phyloP scores from a whole-genome alignment of 2,329 filamentous ascomycete species.

The Helotiales sp. region DNA sequence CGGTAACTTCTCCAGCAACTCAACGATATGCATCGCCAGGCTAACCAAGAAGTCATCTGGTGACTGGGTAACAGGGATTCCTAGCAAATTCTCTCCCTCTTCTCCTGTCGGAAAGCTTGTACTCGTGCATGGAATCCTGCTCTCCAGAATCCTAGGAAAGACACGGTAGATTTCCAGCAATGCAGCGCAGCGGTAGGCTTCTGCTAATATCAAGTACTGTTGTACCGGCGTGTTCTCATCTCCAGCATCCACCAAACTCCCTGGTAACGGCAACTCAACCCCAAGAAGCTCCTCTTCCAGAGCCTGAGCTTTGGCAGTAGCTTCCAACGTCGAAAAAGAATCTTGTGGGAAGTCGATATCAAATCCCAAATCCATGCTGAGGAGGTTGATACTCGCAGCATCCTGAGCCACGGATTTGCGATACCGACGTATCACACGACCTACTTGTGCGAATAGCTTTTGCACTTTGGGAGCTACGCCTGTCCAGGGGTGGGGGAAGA shows the following conservation, averaged over 20 bases:
- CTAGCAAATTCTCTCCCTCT: slow-evolving; percentile 9
- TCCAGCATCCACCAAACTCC: slow-evolving; percentile 29
- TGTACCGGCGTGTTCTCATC: slow-evolving; percentile 33
- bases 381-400: slow-evolving; percentile 20
- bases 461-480: slow-evolving; percentile 31
- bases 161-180: slow-evolving; percentile 31
- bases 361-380: slow-evolving; percentile 27
- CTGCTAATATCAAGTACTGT: slow-evolving; percentile 33
- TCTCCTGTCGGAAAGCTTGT: slow-evolving; percentile 9
- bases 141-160: slow-evolving; percentile 26
- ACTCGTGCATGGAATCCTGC: slow-evolving; percentile 19
- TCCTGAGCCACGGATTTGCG: slow-evolving; percentile 24
- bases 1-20: slow-evolving; percentile 29
- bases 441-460: slow-evolving; percentile 30
- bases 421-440: slow-evolving; percentile 29
- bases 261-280: slow-evolving; percentile 23
- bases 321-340: slow-evolving; percentile 19
- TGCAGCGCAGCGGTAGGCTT: slow-evolving; percentile 30
- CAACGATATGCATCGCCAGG: slow-evolving; percentile 30
- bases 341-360: slow-evolving; percentile 20
- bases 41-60: slow-evolving; percentile 30
- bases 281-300: slow-evolving; percentile 31
- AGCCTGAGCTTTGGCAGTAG: slow-evolving; percentile 21
- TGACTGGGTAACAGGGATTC: slow-evolving; percentile 15
- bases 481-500: slow-evolving; percentile 35